Percentiles rank a stretch among this genome's conserved stretches.
Evolutionary conservation across 2,329 filamentous ascomycete species (phyloP).

Genomic region (Hypoxylon sp.): DNA sequence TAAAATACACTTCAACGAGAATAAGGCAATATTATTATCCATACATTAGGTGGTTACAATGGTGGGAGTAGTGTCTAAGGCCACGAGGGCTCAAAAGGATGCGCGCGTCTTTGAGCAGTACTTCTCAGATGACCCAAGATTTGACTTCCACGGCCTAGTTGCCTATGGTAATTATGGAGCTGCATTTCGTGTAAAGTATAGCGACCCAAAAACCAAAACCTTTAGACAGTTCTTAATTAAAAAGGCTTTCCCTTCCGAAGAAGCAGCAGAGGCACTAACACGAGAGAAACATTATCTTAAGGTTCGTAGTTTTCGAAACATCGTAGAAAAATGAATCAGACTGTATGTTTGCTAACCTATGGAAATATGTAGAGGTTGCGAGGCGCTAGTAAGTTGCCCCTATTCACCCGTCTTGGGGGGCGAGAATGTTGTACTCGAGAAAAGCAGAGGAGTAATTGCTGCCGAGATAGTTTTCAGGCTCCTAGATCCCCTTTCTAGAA

Average conservation of each 20-base stretch:
- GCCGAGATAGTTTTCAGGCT: neutral
- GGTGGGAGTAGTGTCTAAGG: neutral
- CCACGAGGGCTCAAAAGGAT: neutral
- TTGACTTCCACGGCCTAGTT: neutral
- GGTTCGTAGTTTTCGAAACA: neutral
- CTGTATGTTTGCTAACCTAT: neutral
- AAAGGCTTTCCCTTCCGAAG: neutral
- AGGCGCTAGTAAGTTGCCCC: neutral
- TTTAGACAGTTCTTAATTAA: neutral
- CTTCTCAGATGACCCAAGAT: neutral
- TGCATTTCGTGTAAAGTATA: neutral
- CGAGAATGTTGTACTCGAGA: neutral
- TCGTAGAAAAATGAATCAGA: neutral
- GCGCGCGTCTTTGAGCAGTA: neutral
- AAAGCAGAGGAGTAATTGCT: neutral
- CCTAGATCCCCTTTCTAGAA: neutral
- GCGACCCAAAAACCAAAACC: neutral
- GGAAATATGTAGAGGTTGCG: neutral
- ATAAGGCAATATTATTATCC: too few species aligned
- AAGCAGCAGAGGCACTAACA: neutral
- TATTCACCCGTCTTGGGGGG: neutral
- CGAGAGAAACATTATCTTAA: neutral
- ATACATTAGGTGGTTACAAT: neutral
- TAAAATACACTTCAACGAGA: too few species aligned
- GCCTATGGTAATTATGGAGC: neutral